Evolutionary conservation across 2,329 filamentous ascomycete genomes (phyloP).

Genomic region (Neophaeococcomyces mojaviensis): DNA sequence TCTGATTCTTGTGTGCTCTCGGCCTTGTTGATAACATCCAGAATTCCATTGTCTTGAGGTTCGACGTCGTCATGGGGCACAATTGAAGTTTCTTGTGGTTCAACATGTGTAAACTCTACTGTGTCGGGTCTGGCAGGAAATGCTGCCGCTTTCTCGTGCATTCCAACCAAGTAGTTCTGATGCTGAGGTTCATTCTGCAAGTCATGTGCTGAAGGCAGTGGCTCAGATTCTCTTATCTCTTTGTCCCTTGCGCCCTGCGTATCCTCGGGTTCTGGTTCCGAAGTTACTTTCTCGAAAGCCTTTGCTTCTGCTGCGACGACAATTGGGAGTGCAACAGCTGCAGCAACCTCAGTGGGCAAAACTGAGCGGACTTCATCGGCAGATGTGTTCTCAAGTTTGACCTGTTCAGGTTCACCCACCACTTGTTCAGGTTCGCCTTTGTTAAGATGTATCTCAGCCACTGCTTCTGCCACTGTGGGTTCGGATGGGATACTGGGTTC

Average conservation of each 20-base stretch:
- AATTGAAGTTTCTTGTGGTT: background rate
- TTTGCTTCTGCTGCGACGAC: background rate
- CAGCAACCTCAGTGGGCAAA: no score
- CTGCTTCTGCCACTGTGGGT: no score
- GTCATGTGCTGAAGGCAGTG: background rate
- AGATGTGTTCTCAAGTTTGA: background rate
- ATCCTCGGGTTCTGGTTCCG: constrained; percentile 4
- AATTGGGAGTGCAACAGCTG: background rate
- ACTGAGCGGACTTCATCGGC: constrained; percentile 4
- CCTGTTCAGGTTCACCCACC: no score
- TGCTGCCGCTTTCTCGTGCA: background rate
- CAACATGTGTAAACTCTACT: background rate
- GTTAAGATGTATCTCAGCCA: no score
- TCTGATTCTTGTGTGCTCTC: background rate
- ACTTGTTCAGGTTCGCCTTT: no score
- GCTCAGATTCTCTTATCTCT: background rate
- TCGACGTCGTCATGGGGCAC: background rate
- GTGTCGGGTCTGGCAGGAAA: background rate
- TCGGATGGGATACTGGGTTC: no score
- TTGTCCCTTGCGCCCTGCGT: background rate
- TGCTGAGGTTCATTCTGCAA: background rate
- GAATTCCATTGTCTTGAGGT: background rate
- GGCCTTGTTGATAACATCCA: background rate
- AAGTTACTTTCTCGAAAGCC: background rate
- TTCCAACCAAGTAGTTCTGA: background rate